Evolutionary conservation across 225 moss, liverwort and hornwort genomes (phyloP).

Genomic region (Climacium dendroides): DNA sequence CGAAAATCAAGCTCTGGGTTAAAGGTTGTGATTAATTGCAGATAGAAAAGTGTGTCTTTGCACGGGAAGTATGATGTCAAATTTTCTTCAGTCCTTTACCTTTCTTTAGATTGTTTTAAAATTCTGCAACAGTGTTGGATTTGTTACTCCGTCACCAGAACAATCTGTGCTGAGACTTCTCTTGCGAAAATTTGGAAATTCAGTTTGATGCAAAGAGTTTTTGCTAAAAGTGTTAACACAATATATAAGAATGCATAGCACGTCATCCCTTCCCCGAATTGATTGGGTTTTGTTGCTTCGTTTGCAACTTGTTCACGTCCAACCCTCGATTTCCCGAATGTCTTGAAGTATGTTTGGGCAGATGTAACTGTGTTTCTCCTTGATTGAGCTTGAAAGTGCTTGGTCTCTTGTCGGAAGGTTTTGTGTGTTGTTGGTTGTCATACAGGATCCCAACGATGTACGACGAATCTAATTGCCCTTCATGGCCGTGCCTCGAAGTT

Average conservation of each 20-base stretch:
- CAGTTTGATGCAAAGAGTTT: constrained; percentile 21
- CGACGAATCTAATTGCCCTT: background rate
- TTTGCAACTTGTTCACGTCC: background rate
- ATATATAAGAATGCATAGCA: background rate
- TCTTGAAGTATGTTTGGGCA: background rate
- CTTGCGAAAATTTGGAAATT: constrained; percentile 21
- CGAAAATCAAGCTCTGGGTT: constrained; percentile 19
- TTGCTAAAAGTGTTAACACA: background rate
- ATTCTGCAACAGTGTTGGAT: constrained; percentile 30
- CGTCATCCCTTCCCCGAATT: background rate
- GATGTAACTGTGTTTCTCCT: too few species aligned
- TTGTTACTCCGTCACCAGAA: constrained; percentile 27
- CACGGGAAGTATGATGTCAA: constrained; percentile 14
- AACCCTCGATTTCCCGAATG: background rate
- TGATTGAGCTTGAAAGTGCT: background rate
- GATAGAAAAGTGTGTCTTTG: constrained; percentile 25
- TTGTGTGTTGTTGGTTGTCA: background rate
- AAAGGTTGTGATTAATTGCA: constrained; percentile 33
- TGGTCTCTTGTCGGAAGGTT: background rate
- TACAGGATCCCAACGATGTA: background rate
- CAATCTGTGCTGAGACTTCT: constrained; percentile 44
- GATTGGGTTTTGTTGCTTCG: background rate
- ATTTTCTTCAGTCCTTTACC: constrained; percentile 26
- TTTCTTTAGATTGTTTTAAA: constrained; percentile 23
- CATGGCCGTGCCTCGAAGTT: background rate